Evolutionary conservation across 2,329 filamentous ascomycete genomes (phyloP).

Genomic region (Dactylellina haptotyla): DNA sequence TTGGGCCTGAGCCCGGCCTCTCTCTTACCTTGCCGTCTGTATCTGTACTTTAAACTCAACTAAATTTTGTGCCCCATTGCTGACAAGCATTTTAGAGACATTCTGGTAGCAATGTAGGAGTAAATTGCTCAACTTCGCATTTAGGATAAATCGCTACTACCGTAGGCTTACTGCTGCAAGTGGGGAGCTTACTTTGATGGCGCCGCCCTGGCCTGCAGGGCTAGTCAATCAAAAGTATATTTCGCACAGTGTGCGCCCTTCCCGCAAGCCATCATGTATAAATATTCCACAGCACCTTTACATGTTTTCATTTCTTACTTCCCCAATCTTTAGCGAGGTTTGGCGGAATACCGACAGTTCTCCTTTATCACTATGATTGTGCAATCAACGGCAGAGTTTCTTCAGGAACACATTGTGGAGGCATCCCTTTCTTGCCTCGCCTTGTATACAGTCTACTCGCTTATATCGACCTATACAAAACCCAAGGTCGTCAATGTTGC

Average conservation of each 20-base stretch:
- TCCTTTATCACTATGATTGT: conserved; percentile 28
- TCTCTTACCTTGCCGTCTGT: neutral
- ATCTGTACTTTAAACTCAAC: neutral
- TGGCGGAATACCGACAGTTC: neutral
- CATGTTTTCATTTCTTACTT: neutral
- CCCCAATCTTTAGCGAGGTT: conserved; percentile 7
- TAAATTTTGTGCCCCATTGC: neutral
- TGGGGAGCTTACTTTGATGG: too few relatives aligned
- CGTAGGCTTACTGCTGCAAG: neutral
- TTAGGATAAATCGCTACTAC: conserved; percentile 26
- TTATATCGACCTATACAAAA: conserved; percentile 28
- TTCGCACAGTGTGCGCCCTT: conserved; percentile 1
- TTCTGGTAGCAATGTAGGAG: neutral
- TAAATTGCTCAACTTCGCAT: conserved; percentile 22
- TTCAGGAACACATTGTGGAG: conserved; percentile 9
- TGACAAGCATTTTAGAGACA: conserved; percentile 11
- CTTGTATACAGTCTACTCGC: conserved; percentile 25
- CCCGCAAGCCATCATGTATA: conserved; percentile 13
- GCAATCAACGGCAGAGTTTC: conserved; percentile 27
- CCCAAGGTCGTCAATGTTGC: conserved; percentile 16
- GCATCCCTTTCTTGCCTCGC: conserved; percentile 20
- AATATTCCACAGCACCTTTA: conserved; percentile 11
- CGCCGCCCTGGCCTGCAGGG: too few relatives aligned
- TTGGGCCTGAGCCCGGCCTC: neutral
- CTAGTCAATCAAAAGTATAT: too few relatives aligned